Evolutionary conservation across 305 asterid genomes (phyloP).

Genomic region (Fraxinus xanthoxyloides): DNA sequence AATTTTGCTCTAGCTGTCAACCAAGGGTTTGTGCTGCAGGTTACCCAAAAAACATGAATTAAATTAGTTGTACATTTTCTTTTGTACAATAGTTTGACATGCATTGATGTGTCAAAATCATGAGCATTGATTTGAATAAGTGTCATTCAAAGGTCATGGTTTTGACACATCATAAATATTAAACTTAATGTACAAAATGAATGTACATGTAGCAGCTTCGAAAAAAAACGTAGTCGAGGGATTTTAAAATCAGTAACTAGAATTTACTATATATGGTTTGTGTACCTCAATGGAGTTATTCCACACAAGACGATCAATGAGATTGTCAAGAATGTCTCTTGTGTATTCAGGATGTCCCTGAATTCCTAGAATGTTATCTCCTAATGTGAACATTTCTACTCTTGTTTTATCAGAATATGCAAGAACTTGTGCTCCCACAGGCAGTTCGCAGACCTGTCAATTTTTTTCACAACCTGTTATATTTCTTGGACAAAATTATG

Average conservation of each 20-base stretch:
- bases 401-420: constrained; percentile 63
- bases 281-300: constrained; percentile 48
- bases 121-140: too few species aligned
- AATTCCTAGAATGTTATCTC: constrained; percentile 56
- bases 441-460: constrained; percentile 63
- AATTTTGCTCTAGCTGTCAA: neutral
- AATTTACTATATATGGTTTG: neutral
- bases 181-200: too few species aligned
- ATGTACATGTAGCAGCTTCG: too few species aligned
- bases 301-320: constrained; percentile 52
- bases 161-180: too few species aligned
- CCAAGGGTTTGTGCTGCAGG: too few species aligned
- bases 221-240: too few species aligned
- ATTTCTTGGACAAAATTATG: neutral
- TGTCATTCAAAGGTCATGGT: too few species aligned
- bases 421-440: constrained; percentile 56
- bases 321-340: constrained; percentile 52
- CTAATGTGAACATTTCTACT: constrained; percentile 64
- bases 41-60: too few species aligned
- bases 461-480: neutral
- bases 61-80: too few species aligned
- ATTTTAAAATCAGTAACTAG: neutral
- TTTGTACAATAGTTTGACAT: too few species aligned
- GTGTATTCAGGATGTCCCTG: constrained; percentile 85
- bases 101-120: too few species aligned